Conservation (phyloP, 1,284 basidiomycete genomes). For the Apiotrichum domesticum region DNA sequence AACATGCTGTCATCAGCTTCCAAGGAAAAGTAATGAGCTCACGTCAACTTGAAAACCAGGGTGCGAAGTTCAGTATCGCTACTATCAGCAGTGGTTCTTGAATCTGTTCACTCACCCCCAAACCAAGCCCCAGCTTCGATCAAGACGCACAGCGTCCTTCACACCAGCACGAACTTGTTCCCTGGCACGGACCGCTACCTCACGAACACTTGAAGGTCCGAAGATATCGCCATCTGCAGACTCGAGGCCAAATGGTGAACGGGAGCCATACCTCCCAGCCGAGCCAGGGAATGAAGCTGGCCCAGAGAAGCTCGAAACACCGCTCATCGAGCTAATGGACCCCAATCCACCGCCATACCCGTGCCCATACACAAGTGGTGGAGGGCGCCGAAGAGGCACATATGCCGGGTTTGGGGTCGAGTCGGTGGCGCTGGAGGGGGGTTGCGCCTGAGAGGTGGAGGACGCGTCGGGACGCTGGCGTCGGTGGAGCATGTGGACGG, state of each 20-base stretch:
- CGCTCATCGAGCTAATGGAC: no score
- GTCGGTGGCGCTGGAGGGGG: not conserved
- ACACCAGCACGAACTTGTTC: constrained; percentile 17
- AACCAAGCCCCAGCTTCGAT: constrained; percentile 36
- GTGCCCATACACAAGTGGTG: no score
- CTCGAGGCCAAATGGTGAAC: no score
- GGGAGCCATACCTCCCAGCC: no score
- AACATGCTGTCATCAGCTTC: constrained; percentile 30
- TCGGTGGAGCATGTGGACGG: not conserved
- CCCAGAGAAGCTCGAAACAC: no score
- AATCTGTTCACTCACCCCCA: constrained; percentile 33
- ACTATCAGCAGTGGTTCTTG: constrained; percentile 3
- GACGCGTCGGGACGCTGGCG: not conserved
- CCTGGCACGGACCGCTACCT: not conserved
- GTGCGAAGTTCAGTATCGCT: constrained; percentile 44
- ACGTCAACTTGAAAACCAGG: constrained; percentile 41
- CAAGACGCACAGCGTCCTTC: constrained; percentile 32
- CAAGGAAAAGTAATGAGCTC: constrained; percentile 8
- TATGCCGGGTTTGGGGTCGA: not conserved
- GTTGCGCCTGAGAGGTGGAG: not conserved
- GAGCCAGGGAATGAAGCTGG: no score
- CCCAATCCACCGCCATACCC: no score
- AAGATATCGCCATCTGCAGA: no score
- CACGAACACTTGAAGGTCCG: no score
- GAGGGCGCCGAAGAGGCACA: no score